These are phyloP conservation scores for Cystofilobasidium capitatum DNA, from an alignment of 768 basidiomycete genomes.

Conservation along the genomic window DNA sequence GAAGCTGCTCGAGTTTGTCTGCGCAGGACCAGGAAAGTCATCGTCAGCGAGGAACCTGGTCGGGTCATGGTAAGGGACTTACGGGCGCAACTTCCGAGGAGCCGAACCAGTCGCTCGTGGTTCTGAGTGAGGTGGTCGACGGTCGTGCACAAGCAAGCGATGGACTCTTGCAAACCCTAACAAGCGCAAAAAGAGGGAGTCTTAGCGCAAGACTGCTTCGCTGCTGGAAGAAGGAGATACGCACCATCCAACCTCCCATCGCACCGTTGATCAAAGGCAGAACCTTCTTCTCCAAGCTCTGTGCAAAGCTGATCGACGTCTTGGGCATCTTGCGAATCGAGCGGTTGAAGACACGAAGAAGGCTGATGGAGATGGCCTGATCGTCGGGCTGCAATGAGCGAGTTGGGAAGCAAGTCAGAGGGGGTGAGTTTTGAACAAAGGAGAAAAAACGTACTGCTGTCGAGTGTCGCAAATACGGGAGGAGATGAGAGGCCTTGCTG, in stretches of 20 bases:
- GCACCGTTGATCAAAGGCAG: conserved; percentile 90
- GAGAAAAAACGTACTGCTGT: conserved; percentile 50
- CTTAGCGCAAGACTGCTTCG: not conserved
- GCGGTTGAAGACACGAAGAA: conserved; percentile 77
- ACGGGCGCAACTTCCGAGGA: conserved; percentile 82
- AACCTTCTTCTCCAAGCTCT: conserved; percentile 67
- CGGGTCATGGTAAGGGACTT: conserved; percentile 32
- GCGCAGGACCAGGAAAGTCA: conserved; percentile 35
- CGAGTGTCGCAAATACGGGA: conserved; percentile 82
- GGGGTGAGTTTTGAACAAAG: not conserved
- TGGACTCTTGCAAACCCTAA: conserved; percentile 78
- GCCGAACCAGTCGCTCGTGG: conserved; percentile 61
- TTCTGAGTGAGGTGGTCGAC: conserved; percentile 80
- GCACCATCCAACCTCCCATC: conserved; percentile 40
- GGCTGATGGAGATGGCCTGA: conserved; percentile 67
- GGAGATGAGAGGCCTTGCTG: conserved; percentile 67
- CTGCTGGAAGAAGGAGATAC: not conserved
- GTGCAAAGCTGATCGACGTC: conserved; percentile 76
- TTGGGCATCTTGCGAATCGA: conserved; percentile 82
- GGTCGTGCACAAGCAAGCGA: conserved; percentile 82
- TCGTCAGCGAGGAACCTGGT: conserved; percentile 37
- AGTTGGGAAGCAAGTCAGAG: not conserved
- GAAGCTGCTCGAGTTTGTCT: conserved; percentile 46
- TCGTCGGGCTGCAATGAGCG: conserved; percentile 85
- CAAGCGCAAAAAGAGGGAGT: not conserved